These are phyloP conservation scores for Cladosporium sp. DNA, from an alignment of 2,329 filamentous ascomycete species.

Conservation along the genomic window DNA sequence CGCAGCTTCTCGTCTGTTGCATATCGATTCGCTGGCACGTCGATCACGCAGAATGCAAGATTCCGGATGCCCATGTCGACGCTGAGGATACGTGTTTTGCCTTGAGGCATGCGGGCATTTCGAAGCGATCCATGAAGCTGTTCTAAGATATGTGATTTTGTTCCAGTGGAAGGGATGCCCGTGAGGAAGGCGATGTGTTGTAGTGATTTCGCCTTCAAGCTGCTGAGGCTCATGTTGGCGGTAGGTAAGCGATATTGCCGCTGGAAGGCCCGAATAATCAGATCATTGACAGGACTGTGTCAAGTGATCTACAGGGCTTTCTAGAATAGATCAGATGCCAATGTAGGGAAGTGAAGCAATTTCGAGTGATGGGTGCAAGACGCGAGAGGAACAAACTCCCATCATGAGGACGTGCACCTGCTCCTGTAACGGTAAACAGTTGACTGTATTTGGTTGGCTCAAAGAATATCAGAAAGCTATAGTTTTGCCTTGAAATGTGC, in stretches of 20 bases:
- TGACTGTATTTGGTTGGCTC: background rate
- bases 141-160: constrained; percentile 49
- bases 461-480: background rate
- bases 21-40: constrained; percentile 20
- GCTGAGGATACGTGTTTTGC: constrained; percentile 61
- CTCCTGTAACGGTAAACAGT: background rate
- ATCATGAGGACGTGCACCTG: background rate
- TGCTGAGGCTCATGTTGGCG: constrained; percentile 1
- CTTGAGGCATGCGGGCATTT: background rate
- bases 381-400: background rate
- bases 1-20: constrained; percentile 20
- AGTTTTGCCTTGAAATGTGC: background rate
- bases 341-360: background rate
- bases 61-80: constrained; percentile 86
- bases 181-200: constrained; percentile 61
- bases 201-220: constrained; percentile 52
- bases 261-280: background rate
- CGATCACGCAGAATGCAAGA: constrained; percentile 67
- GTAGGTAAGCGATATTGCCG: background rate
- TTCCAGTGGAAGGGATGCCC: constrained; percentile 60
- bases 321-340: background rate
- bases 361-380: background rate
- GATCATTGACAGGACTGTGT: background rate
- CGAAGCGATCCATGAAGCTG: constrained; percentile 3
- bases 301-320: background rate